Evolutionary conservation across 2,329 filamentous ascomycete genomes (phyloP), one percentile per base, ranked within the genome.

Genomic region (Lanzia echinophila): DNA sequence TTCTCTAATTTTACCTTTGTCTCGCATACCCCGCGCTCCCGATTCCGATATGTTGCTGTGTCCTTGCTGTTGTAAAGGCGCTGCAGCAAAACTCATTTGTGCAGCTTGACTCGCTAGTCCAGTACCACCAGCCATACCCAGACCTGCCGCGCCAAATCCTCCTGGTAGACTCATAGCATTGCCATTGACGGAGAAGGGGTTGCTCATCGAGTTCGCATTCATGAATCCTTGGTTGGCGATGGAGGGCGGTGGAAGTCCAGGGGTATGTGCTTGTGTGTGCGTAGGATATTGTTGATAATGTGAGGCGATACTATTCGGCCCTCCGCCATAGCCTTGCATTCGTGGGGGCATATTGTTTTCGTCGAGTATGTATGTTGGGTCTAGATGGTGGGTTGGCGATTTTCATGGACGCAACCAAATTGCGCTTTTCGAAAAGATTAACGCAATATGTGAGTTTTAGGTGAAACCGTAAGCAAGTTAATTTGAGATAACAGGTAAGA

Each of bases 51-150:
- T 71, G n/a, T 74, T 72, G 57, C 77, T 79, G 56, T 81, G 75
- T 56, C 75, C 72, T 58, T 83, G 79, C 47, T 81, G 80, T 62
- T 85, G 80, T 67, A 85, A 81, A 65, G 70, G 77, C 69, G 75
- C 86, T 69, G 84, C 87, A 55, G 86, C 82, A 68, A 96, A 96
- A 6, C 89, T 86, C 79, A 94, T 88, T 66, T 92, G 84, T 56
- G 89, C 90, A 59, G 88, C 90, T 70, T 95, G 89, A 69, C 89
- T 92, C 32, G 85, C 89, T 49, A 96, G 81, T 1, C 90, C 89
- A 19, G 87, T 86, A 55, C 75, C 74, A 22, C 76, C 77, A 52
- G 75, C 72, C 45, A 72, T 72, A 34, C 72, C 68, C 33, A 74
- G 58, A 28, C 78, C 78, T 60, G 83, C 84, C 44, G 77, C 78